Base-by-base conservation (phyloP, 2,329 filamentous ascomycete species). In the Thelonectria blattea region DNA sequence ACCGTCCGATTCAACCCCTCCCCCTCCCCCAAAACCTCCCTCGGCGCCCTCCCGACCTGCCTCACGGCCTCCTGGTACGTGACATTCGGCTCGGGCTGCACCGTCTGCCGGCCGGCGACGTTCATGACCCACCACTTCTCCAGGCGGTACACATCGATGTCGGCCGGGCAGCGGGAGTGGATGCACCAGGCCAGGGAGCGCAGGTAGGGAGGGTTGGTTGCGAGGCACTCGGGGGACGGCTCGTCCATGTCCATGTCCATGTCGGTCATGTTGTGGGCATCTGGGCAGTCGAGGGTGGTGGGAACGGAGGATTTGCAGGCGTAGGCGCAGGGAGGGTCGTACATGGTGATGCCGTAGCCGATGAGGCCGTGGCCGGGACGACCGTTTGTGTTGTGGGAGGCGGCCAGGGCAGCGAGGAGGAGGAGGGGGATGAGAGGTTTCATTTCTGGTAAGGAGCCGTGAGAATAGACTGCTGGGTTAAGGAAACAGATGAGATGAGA, bases 271-370 rank as follows among this genome's bases (percentile, higher is more conserved):
- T 42, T 58, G 27, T 41, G 42, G 39, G 15, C 37, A 15, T 42
- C 32, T 5, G 34, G 20, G 55, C 55, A 52, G 58, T 63, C 34
- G 54, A 55, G 51, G n/a, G 52, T 43, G 24, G 43, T 37, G 32
- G 61, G 24, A 2, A 65, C 37, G 7, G 56, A 56, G 71, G 80
- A 75, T 63, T 89, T 86, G 0, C 79, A 81, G 1, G 87, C 87
- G 63, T 88, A 89, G 1, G 81, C 79, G 43, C 82, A 86, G n/a
- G 89, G 85, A 1, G 84, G 79, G 74, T 90, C 89, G 80, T 88
- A 90, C n/a, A 91, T 81, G 67, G 52, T 59, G 54, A 72, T 70
- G n/a, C 67, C 65, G 46, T 67, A 68, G 27, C 68, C 68, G 46
- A 70, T 66, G 56, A 71, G 58, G 37, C 68, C 69, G 20, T 66